A percentile compares a stretch with the other conserved stretches of the same genome.
Evolutionary conservation across 1,139 yeast genomes (phyloP).

Genomic region (Spathaspora jeffriesii): DNA sequence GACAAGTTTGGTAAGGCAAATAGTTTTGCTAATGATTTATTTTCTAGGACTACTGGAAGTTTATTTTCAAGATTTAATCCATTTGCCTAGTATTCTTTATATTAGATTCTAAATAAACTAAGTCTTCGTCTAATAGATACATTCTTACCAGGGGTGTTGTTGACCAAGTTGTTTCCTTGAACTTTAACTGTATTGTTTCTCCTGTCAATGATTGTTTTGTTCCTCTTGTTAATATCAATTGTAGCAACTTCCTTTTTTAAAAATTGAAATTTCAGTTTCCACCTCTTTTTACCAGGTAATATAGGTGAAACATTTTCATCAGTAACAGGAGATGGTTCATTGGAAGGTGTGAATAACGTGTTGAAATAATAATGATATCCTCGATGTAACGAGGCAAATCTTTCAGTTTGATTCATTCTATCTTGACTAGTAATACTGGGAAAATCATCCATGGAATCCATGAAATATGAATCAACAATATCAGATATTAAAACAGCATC

Average conservation of each 20-base stretch:
- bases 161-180: too few relatives aligned
- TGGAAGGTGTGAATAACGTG: conserved; percentile 4
- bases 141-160: too few relatives aligned
- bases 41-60: conserved; percentile 50
- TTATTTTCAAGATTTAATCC: conserved; percentile 54
- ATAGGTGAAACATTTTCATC: not conserved
- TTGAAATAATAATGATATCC: conserved; percentile 11
- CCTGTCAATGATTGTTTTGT: not conserved
- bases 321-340: not conserved
- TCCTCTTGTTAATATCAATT: not conserved
- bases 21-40: conserved; percentile 47
- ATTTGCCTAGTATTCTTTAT: conserved; percentile 19
- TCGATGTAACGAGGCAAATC: conserved; percentile 10
- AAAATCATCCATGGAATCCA: conserved; percentile 5
- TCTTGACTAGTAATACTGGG: not conserved
- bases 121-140: conserved; percentile 6
- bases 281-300: not conserved
- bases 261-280: not conserved
- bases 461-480: conserved; percentile 10
- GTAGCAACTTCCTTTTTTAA: not conserved
- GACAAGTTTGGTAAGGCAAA: conserved; percentile 87
- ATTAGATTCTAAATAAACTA: conserved; percentile 10
- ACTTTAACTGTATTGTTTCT: not conserved
- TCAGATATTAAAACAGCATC: conserved; percentile 10
- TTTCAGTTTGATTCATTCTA: not conserved